phyloP scores from a whole-genome alignment of 2,329 filamentous ascomycete species.

The Colletotrichum eleusines region DNA sequence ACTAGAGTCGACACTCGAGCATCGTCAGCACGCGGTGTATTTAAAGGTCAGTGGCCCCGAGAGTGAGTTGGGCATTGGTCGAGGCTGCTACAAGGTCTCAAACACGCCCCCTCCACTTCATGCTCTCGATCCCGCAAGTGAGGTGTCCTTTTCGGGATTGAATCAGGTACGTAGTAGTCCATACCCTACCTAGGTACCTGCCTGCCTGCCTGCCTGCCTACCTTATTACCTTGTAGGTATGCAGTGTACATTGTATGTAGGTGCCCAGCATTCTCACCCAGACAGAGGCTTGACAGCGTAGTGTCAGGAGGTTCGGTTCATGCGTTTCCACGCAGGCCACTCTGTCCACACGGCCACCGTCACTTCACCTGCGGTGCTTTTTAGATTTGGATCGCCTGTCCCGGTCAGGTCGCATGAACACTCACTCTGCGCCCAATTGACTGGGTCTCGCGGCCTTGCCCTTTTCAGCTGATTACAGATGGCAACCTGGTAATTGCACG shows the following conservation, averaged over 20 bases:
- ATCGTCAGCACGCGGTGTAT: constrained; percentile 2
- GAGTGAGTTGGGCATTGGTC: constrained; percentile 10
- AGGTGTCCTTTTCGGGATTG: not conserved
- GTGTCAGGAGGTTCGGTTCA: constrained; percentile 38
- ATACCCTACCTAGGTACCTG: too few species aligned
- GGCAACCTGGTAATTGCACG: constrained; percentile 41
- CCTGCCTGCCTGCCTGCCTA: too few species aligned
- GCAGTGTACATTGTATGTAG: not conserved
- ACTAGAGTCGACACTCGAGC: not conserved
- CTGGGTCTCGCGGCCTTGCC: constrained; percentile 37
- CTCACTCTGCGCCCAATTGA: constrained; percentile 39
- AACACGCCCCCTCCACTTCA: constrained; percentile 34
- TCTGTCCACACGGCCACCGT: not conserved
- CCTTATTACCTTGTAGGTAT: too few species aligned
- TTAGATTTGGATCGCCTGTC: constrained; percentile 43
- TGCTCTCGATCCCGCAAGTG: constrained; percentile 20
- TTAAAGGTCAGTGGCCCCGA: constrained; percentile 17
- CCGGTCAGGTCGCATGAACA: constrained; percentile 41
- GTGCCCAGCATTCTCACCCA: not conserved
- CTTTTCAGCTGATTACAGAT: constrained; percentile 40
- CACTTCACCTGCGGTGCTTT: constrained; percentile 13
- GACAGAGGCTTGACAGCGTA: constrained; percentile 3
- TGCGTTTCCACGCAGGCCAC: constrained; percentile 34
- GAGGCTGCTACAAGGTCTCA: constrained; percentile 38
- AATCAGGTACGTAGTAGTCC: too few species aligned